Evolutionary conservation across 192 early-diverging fungal genomes (phyloP), one percentile per base, ranked within the genome.

Genomic region (Chytriomyces sp.): DNA sequence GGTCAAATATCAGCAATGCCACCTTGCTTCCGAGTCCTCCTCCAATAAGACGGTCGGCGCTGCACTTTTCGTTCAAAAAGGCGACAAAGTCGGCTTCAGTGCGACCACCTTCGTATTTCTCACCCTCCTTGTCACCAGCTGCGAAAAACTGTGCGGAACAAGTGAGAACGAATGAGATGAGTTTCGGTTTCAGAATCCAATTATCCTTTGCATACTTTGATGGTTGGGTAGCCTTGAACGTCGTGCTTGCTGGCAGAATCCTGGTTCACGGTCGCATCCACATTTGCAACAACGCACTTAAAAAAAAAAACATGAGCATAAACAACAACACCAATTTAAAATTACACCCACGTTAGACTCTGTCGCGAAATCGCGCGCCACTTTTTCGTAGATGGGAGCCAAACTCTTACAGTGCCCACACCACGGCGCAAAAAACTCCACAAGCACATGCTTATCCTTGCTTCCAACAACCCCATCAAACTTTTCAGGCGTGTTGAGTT

Each of bases 351-450:
- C 91, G 65, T 94, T 88, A 0, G 89, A 78, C 72, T 97, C 96
- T 61, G 88, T 90, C 70, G 89, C 84, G 83, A 92, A 99, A 61
- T 86, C 84, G 76, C 86, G 79, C 20, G 91, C 95, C 28, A 99
- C 88, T 80, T 97, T 95, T 65, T 95, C 95, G 68, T 94, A 98
- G 45, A 90, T 94, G 13, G 96, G 96, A 45, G 94, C 95, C 85
- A 88, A 67, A 73, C 60, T 84, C 84, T 93, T 92, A 86, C 91
- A 96, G 82, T 96, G 94, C 9, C 94, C 46, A 63, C 93, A 96
- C 93, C 94, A 97, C 23, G 92, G 91, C 20, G 96, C 96, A 83
- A 92, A 96, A 82, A 97, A 98, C 82, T 95, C 93, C 45, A 97
- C 96, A 75, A 99, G 81, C 8, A 91, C 91, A 81, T 89, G 80